Evolutionary conservation across 1,139 yeast species (phyloP), one percentile per base, ranked within the genome.

Genomic region (Yamadazyma buinensis): DNA sequence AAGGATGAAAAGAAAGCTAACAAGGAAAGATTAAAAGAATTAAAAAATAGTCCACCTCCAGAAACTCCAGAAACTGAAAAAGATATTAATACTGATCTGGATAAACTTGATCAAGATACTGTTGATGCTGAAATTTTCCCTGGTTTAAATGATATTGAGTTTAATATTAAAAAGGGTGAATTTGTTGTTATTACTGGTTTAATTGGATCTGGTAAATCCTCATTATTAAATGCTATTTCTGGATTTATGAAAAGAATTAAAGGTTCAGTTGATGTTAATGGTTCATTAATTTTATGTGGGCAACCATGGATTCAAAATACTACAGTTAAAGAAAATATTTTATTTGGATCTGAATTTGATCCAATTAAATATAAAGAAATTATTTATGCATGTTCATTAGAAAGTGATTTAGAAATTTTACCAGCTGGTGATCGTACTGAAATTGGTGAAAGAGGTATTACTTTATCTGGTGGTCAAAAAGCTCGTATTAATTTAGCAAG

Each of bases 151-250:
- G 50, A 74, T 36, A 52, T 80, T 26, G 54, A 71, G 40, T 48
- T 81, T 12, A 30, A 49, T 0, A 57, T 81, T 29, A 50, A 58
- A 29, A 65, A 67, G 38, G 83, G 83, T 13, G 86, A 81, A 49
- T 77, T 84, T 41, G 63, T 82, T 5, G 80, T 80, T 40, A 65
- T 84, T n/a, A 79, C 85, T 2, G 94, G 94, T 23, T 54, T 75
- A 7, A 78, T 82, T 48, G 92, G 92, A 2, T 66, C 84, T 0
- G 94, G 94, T 31, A 83, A 84, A 48, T 66, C 84, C 0, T 77
- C 87, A 2, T 59, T 83, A 31, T 61, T 83, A 28, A 60, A 61
- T 42, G 79, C 79, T 1, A 46, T 75, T 37, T 61, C 72, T 26
- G 87, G 88, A 0, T 59, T 67, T 31, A 77, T 77, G 82, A 65